Conservation (phyloP, 495 filamentous ascomycete genomes). For the Xylaria nigripes region DNA sequence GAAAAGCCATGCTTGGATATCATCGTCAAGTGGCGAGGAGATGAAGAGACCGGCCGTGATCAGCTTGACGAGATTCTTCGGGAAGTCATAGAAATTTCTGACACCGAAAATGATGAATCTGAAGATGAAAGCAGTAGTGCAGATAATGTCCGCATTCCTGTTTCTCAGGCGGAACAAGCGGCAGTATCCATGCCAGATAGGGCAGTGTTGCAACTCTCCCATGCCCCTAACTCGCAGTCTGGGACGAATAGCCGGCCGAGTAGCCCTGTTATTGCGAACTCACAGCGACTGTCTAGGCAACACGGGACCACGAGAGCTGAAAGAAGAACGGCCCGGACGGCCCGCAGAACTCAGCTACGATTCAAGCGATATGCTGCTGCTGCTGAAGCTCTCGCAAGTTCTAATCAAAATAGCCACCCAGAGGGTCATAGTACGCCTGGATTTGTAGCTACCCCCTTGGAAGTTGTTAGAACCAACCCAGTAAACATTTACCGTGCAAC, state of each 20-base stretch:
- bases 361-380: slow-evolving; percentile 29
- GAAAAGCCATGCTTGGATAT: slow-evolving; percentile 62
- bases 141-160: slow-evolving; percentile 7
- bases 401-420: slow-evolving; percentile 6
- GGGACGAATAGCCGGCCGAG: slow-evolving; percentile 11
- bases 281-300: slow-evolving; percentile 9
- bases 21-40: slow-evolving; percentile 80
- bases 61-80: slow-evolving; percentile 73
- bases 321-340: slow-evolving; percentile 16
- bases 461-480: slow-evolving; percentile 15
- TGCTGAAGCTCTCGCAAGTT: slow-evolving; percentile 23
- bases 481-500: slow-evolving; percentile 12
- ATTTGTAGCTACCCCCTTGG: slow-evolving; percentile 7
- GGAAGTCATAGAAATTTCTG: slow-evolving; percentile 74
- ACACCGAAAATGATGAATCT: slow-evolving; percentile 64
- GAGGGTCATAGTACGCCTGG: slow-evolving; percentile 13
- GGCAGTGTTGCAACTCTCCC: slow-evolving; percentile 2
- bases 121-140: slow-evolving; percentile 36
- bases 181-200: slow-evolving; percentile 8
- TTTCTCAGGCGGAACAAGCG: slow-evolving; percentile 14
- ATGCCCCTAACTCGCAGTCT: not conserved
- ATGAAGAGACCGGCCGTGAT: slow-evolving; percentile 67
- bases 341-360: slow-evolving; percentile 22
- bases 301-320: slow-evolving; percentile 16
- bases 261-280: slow-evolving; percentile 11